Base-by-base conservation (phyloP, 192 early-diverging fungal species). In the Coemansia sp. region DNA sequence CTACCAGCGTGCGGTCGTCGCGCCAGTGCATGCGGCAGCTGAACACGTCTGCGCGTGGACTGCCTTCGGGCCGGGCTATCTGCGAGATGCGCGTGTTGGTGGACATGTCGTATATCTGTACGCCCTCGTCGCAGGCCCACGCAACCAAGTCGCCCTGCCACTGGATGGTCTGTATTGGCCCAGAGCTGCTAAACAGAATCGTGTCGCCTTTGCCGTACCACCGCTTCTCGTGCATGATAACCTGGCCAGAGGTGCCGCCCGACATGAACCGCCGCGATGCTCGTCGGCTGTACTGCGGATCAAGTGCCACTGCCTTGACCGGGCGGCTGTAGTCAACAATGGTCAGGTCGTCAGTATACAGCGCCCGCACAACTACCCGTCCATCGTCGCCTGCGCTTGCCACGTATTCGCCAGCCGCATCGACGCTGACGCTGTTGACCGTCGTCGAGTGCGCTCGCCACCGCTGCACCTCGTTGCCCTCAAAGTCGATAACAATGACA, bases 371-470 rank as follows among this genome's bases (percentile, higher is more conserved):
- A 3, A 88, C 84, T 0, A 99, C 90, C 36, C 90, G 90, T 27
- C 94, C 96, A 72, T 97, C 96, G 60, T 95, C 92, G 23, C 91
- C 90, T 4, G 95, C 91, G 70, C 90, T 94, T 9, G 92, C 95
- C 42, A 97, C 87, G 62, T 85, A 97, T 72, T 99, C 97, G 51
- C 85, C 92, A 32, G 82, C 80, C 14, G 81, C 56, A 66, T 99
- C 97, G 56, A 98, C 89, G 63, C 88, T 88, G 58, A 99, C 71
- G 57, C 90, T 86, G 63, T 89, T 95, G 6, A 99, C 93, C 0
- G 93, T 87, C 0, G 94, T 88, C 9, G 88, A 85, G 71, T 98
- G 96, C 4, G 83, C 84, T 34, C 85, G 74, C 73, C 91, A 98
- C 45, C 83, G 84, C 82, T 94, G 93, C 24, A 93, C 88, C 25